Conservation (phyloP, 441 rosid genomes). For the Adansonia grandidieri region DNA sequence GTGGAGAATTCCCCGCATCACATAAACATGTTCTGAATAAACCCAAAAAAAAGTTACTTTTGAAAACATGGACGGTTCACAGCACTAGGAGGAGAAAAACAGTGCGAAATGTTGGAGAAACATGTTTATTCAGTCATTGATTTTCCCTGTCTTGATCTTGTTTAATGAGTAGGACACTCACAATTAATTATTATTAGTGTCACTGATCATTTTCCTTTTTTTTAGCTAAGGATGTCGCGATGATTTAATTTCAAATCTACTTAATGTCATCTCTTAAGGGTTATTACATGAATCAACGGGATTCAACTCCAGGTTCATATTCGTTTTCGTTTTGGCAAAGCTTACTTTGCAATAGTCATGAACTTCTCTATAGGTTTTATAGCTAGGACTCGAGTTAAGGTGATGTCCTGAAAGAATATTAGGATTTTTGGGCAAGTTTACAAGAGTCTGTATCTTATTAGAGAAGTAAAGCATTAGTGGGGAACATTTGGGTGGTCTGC, state of each 20-base stretch:
- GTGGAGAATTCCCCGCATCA: neutral
- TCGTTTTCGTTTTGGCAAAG: neutral
- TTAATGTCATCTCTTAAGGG: neutral
- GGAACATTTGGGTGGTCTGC: constrained; percentile 31
- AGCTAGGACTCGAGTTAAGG: constrained; percentile 16
- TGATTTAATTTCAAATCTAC: neutral
- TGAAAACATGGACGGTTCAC: neutral
- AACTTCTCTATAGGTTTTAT: neutral
- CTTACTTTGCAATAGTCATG: neutral
- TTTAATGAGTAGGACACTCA: neutral
- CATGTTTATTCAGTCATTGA: neutral
- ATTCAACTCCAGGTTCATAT: neutral
- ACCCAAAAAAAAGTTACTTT: neutral
- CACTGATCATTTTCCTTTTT: too few relatives aligned
- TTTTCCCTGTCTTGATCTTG: neutral
- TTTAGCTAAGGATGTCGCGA: neutral
- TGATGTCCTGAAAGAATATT: constrained; percentile 14
- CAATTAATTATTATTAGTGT: neutral
- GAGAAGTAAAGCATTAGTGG: constrained; percentile 28
- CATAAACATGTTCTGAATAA: neutral
- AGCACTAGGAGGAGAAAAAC: neutral
- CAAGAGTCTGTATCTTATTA: constrained; percentile 16
- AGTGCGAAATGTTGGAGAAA: neutral
- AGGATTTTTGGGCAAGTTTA: constrained; percentile 3
- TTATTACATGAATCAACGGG: neutral